Evolutionary conservation across 352 stramenopile species (phyloP).

Genomic region (Globisporangium solare): DNA sequence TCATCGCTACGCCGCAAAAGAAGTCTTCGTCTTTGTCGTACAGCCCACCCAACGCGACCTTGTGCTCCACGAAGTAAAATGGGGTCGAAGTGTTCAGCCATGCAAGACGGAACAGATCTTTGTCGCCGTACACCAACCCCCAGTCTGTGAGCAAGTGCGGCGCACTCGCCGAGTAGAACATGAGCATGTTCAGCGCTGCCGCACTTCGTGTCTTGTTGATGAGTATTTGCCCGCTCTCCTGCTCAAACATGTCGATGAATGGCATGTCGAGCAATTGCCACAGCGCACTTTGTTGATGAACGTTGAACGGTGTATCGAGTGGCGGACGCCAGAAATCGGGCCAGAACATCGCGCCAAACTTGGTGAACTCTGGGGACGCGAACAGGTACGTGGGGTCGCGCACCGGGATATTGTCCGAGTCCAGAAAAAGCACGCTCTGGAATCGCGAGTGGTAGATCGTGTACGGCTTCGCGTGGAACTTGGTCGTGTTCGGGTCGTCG

Average conservation of each 20-base stretch:
- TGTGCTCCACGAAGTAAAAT: constrained; percentile 65
- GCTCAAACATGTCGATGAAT: constrained; percentile 85
- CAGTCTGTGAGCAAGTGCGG: constrained; percentile 56
- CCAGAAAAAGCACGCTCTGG: constrained; percentile 72
- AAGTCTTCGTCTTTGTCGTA: constrained; percentile 43
- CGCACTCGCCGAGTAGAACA: constrained; percentile 70
- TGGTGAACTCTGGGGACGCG: constrained; percentile 50
- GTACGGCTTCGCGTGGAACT: constrained; percentile 79
- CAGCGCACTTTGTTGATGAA: constrained; percentile 62
- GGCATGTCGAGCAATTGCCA: constrained; percentile 78
- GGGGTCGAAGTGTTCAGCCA: constrained; percentile 72
- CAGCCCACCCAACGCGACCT: constrained; percentile 46
- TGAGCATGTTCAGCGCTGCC: constrained; percentile 58
- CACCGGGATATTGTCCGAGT: constrained; percentile 78
- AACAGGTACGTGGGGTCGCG: constrained; percentile 83
- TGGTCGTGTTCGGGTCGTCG: constrained; percentile 49
- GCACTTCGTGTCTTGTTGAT: constrained; percentile 43
- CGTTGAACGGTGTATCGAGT: constrained; percentile 62
- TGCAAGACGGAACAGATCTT: constrained; percentile 74
- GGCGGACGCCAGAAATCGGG: constrained; percentile 76
- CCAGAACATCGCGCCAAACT: constrained; percentile 75
- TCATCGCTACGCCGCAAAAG: constrained; percentile 81
- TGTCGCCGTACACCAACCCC: constrained; percentile 69
- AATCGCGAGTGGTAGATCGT: constrained; percentile 73
- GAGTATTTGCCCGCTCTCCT: constrained; percentile 75